Percentiles rank a stretch among this genome's conserved stretches.
These are phyloP conservation scores for Komagataella kurtzmanii DNA, from an alignment of 805 yeast species.

Conservation along the genomic window DNA sequence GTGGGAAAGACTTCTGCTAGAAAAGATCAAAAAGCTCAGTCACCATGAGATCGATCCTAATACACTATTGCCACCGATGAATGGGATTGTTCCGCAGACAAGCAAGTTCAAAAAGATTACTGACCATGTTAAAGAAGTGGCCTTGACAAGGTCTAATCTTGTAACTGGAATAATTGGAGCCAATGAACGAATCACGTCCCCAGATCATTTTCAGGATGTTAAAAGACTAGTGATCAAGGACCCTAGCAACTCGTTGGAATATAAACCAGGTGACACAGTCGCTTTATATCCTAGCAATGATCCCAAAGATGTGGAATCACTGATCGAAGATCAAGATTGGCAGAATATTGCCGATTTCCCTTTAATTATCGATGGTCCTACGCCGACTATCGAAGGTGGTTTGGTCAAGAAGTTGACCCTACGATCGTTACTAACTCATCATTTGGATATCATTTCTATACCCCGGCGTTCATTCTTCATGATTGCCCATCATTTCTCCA, in stretches of 20 bases:
- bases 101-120: slow-evolving; percentile 18
- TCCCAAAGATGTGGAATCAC: slow-evolving; percentile 42
- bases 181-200: slow-evolving; percentile 52
- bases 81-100: slow-evolving; percentile 13
- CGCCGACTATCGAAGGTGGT: slow-evolving; percentile 42
- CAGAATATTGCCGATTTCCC: slow-evolving; percentile 51
- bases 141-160: slow-evolving; percentile 16
- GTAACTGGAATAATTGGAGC: slow-evolving; percentile 28
- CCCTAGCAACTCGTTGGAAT: slow-evolving; percentile 16
- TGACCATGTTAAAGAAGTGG: slow-evolving; percentile 12
- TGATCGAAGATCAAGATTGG: slow-evolving; percentile 70
- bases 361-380: slow-evolving; percentile 22
- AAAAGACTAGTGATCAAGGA: slow-evolving; percentile 39
- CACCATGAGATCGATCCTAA: slow-evolving; percentile 18
- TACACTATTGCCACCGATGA: slow-evolving; percentile 24
- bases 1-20: slow-evolving; percentile 46
- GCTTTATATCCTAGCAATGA: slow-evolving; percentile 68
- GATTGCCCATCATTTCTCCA: slow-evolving; percentile 60
- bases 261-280: slow-evolving; percentile 71
- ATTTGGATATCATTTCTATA: slow-evolving; percentile 68
- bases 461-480: slow-evolving; percentile 80
- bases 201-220: slow-evolving; percentile 84
- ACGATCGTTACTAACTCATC: slow-evolving; percentile 59
- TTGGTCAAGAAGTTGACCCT: slow-evolving; percentile 50
- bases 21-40: slow-evolving; percentile 14